These are phyloP conservation scores for Mycena chlorophos DNA, from an alignment of 768 basidiomycete genomes.

Conservation along the genomic window DNA sequence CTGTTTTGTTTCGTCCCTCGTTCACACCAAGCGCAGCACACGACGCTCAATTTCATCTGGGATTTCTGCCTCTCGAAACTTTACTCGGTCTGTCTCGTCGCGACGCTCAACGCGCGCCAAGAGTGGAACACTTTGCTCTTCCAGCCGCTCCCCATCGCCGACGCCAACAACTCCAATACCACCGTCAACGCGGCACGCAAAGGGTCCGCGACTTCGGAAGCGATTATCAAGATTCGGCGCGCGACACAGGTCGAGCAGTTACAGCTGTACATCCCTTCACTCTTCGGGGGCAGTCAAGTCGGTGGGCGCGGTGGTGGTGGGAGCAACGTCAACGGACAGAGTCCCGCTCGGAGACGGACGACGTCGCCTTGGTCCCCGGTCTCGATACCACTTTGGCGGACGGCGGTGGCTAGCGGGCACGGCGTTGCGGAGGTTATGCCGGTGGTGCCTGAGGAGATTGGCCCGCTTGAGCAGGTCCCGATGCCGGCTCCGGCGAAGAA, in stretches of 20 bases:
- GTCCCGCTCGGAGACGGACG: conserved; percentile 5
- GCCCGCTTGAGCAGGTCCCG: too few relatives aligned
- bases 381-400: not conserved
- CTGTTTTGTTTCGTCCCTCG: not conserved
- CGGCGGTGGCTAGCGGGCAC: too few relatives aligned
- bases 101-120: conserved; percentile 18
- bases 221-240: conserved; percentile 14
- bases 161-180: not conserved
- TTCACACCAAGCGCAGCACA: not conserved
- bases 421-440: too few relatives aligned
- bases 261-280: conserved; percentile 18
- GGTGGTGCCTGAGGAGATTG: too few relatives aligned
- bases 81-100: conserved; percentile 16
- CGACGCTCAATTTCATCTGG: conserved; percentile 21
- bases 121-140: conserved; percentile 19
- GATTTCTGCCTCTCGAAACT: conserved; percentile 18
- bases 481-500: too few relatives aligned
- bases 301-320: too few relatives aligned
- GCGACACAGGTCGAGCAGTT: conserved; percentile 17
- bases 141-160: not conserved
- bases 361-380: not conserved
- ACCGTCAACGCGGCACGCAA: not conserved
- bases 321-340: too few relatives aligned
- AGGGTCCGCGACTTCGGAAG: conserved; percentile 1
- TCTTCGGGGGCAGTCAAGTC: conserved; percentile 4